Evolutionary conservation across 83 land plant species (phyloP), one percentile per base, ranked within the genome.

Genomic region (Picea mariana): DNA sequence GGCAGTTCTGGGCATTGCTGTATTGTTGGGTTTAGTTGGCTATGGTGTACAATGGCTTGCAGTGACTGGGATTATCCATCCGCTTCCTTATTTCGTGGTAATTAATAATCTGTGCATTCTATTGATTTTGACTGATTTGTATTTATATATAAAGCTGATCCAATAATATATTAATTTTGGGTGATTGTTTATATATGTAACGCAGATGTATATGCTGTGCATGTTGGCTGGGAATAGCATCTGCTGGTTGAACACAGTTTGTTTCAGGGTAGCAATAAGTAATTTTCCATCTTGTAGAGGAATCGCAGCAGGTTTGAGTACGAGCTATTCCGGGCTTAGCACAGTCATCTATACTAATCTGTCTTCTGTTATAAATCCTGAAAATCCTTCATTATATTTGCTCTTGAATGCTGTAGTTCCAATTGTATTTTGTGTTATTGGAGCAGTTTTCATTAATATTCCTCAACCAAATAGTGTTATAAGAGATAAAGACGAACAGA

Each of bases 1-100:
- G 84, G 58, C 78, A n/a, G 80, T 94, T 40, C 85, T 95, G 61
- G 80, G 83, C 84, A 81, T 89, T 31, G 91, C 93, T 9, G 93
- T 93, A 9, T 60, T 81, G 20, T 34, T 78, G 40, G 93, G 91
- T 12, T 64, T 92, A 20, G 20, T 88, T 5, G 92, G 92, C 27
- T 92, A 87, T 67, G 92, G 92, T 12, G 17, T 86, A 16, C 94
- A 88, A 80, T 92, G 85, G 86, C 94, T 92, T 24, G 85, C 84
- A 13, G 68, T 88, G 1, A 75, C 79, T 11, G 61, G 42, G 21
- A 26, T 75, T 13, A 84, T 90, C 69, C 20, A 80, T n/a, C 79
- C 83, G 26, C 86, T 79, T 17, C 80, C 92, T 12, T 88, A 87
- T 63, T 81, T 84, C 47, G 75, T 85, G 87, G 92, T 90, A 67